phyloP scores from a whole-genome alignment of 805 yeast genomes.

The Candida berthetii region DNA sequence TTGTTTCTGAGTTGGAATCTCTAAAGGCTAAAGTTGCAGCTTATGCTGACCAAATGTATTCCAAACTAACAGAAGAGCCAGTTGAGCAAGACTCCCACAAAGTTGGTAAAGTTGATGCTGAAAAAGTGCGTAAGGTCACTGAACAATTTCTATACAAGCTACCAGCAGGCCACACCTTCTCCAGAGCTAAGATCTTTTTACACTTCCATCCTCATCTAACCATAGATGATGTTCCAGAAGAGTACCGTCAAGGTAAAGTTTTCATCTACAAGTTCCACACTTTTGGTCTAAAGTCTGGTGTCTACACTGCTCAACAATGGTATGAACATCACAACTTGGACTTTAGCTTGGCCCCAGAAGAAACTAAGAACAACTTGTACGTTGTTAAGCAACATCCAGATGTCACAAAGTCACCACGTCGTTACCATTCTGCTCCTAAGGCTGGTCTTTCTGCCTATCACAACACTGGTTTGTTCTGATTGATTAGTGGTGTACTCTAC shows the following conservation, averaged over 20 bases:
- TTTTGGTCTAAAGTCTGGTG: constrained; percentile 4
- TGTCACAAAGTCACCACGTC: too few species aligned
- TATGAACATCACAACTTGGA: constrained; percentile 4
- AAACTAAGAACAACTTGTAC: constrained; percentile 1
- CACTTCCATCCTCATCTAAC: not conserved
- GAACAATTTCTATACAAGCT: not conserved
- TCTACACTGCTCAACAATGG: constrained; percentile 4
- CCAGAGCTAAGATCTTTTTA: not conserved
- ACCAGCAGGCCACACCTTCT: not conserved
- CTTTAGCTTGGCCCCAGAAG: constrained; percentile 2
- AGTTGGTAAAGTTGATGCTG: not conserved
- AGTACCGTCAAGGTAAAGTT: not conserved
- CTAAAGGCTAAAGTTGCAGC: constrained; percentile 2
- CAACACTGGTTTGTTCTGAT: too few species aligned
- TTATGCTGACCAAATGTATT: constrained; percentile 2
- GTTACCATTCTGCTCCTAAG: too few species aligned
- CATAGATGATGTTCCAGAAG: not conserved
- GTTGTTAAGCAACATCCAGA: constrained; percentile 1
- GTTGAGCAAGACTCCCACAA: not conserved
- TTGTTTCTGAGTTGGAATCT: constrained; percentile 4
- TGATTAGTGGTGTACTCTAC: too few species aligned
- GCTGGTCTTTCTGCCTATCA: too few species aligned
- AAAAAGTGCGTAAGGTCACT: not conserved
- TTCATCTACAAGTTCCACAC: not conserved
- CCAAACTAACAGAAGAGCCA: not conserved